Conservation (phyloP, 1,284 basidiomycete genomes). For the Puccinia hordei region DNA sequence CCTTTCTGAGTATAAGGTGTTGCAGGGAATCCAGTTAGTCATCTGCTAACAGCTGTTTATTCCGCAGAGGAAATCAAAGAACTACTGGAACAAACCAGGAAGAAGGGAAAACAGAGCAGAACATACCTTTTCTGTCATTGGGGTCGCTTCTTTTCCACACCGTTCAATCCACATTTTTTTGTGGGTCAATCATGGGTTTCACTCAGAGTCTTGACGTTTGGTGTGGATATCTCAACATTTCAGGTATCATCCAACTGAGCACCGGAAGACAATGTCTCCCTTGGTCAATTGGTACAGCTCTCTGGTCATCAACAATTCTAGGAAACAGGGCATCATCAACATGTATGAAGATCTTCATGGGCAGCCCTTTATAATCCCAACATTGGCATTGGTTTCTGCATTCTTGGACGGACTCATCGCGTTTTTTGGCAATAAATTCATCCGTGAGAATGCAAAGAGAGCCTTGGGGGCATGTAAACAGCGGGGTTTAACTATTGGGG, state of each 20-base stretch:
- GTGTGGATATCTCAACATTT: not conserved
- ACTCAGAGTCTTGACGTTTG: not conserved
- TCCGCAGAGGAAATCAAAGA: too few species aligned
- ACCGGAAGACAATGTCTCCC: not conserved
- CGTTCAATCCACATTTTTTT: not conserved
- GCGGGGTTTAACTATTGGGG: not conserved
- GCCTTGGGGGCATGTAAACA: conserved; percentile 11
- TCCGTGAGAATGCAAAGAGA: not conserved
- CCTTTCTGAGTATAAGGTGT: too few species aligned
- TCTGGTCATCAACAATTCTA: too few species aligned
- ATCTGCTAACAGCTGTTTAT: too few species aligned
- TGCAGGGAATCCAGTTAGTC: too few species aligned
- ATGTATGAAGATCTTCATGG: not conserved
- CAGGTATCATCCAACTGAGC: not conserved
- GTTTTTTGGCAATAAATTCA: conserved; percentile 3
- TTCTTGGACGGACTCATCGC: conserved; percentile 9
- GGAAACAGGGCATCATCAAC: not conserved
- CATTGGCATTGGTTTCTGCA: not conserved
- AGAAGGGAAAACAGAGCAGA: too few species aligned
- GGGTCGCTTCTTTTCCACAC: too few species aligned
- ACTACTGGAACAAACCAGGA: too few species aligned
- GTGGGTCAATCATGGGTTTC: not conserved
- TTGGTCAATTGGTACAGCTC: not conserved
- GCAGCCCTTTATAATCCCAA: not conserved
- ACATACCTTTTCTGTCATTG: too few species aligned